These are phyloP conservation scores for Daldinia decipiens DNA, from an alignment of 495 filamentous ascomycete genomes.

Conservation along the genomic window DNA sequence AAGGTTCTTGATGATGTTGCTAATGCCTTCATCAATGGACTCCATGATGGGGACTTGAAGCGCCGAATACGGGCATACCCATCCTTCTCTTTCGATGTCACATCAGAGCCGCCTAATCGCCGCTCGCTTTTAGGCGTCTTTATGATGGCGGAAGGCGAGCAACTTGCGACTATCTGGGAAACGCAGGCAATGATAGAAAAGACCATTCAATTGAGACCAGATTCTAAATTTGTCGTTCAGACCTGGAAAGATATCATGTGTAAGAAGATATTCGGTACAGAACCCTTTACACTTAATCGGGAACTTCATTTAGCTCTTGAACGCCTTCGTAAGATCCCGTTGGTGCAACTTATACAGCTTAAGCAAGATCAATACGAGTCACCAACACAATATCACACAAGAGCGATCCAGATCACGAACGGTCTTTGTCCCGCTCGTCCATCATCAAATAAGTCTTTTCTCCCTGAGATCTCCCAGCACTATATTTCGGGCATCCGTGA, in stretches of 20 bases:
- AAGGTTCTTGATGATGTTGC: constrained; percentile 58
- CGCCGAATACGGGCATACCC: constrained; percentile 51
- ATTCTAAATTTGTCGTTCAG: constrained; percentile 47
- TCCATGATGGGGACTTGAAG: constrained; percentile 54
- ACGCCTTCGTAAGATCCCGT: constrained; percentile 56
- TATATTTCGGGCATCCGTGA: constrained; percentile 60
- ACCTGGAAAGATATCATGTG: constrained; percentile 56
- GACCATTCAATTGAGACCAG: constrained; percentile 48
- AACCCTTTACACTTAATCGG: constrained; percentile 58
- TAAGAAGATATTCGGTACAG: constrained; percentile 46
- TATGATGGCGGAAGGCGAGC: constrained; percentile 63
- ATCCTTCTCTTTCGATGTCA: constrained; percentile 49
- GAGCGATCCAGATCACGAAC: constrained; percentile 51
- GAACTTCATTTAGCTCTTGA: constrained; percentile 56
- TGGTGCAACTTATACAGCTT: constrained; percentile 59
- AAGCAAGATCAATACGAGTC: constrained; percentile 59
- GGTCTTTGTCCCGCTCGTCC: constrained; percentile 46
- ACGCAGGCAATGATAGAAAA: constrained; percentile 48
- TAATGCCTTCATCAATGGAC: constrained; percentile 60
- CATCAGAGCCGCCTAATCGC: constrained; percentile 38
- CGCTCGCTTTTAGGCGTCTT: constrained; percentile 59
- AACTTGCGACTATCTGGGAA: constrained; percentile 57
- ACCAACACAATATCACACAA: constrained; percentile 53
- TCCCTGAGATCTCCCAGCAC: constrained; percentile 46
- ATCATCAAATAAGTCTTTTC: constrained; percentile 26